Base-by-base conservation (phyloP, 1,139 yeast genomes). In the Geotrichum fermentans region DNA sequence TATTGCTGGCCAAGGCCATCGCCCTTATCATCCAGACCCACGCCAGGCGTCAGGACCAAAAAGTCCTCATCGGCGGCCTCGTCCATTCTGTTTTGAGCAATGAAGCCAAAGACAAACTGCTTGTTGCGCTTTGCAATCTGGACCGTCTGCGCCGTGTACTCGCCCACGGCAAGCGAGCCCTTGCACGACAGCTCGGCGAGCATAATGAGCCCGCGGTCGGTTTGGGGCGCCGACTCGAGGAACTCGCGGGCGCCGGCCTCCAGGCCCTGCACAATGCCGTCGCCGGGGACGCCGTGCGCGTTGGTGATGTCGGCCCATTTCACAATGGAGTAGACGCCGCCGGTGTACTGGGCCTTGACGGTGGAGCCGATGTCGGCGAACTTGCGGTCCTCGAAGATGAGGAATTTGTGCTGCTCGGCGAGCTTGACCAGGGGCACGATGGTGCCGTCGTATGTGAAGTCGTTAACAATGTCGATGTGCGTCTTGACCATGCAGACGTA, bases 331-430 rank as follows among this genome's bases (percentile, higher is more conserved):
- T 80, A 89, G 3, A 88, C 83, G 42, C 99, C 99, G 39, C 95
- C 87, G 37, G 83, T 73, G 68, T 92, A 94, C 69, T 94, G 99
- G 38, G 87, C 77, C 69, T 90, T 90, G 46, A 92, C 98, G 1
- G 98, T 94, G 62, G 89, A 88, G n/a, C 99, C 99, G 61, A 94
- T 94, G 67, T 94, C 99, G 26, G 98, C 98, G 69, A 94, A 94
- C 71, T 94, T 94, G 57, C 99, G 79, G 69, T 90, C 98, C 69
- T 90, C 98, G 63, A 90, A 90, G 56, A 90, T 83, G 74, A 92
- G 70, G 60, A 90, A 90, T 55, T 83, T 78, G 69, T 89, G 92
- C 63, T 86, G 85, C 58, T 76, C 70, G 7, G 96, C 79, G 30
- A 90, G 72, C 51, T 67, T 79, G 54, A 83, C 67, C 56, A 94